Percentiles rank a stretch among this genome's conserved stretches.
Evolutionary conservation across 768 basidiomycete species (phyloP).

Genomic region (Lyophyllum shimeji): DNA sequence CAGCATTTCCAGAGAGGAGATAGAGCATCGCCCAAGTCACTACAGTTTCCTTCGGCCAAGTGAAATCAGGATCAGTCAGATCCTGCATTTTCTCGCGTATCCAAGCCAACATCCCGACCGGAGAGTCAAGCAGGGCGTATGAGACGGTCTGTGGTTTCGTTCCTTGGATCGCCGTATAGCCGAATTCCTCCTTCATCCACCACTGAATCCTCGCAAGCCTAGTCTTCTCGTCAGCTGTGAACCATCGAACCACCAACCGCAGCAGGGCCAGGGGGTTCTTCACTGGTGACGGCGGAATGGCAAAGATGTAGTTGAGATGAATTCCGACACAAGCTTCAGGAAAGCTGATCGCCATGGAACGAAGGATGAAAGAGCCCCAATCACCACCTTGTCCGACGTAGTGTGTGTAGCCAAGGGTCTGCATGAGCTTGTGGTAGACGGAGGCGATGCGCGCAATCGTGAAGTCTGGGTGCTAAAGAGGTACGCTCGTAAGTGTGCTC

Average conservation of each 20-base stretch:
- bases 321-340: constrained; percentile 26
- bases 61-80: constrained; percentile 16
- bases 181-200: constrained; percentile 30
- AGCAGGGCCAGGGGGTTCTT: constrained; percentile 20
- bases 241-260: constrained; percentile 25
- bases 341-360: constrained; percentile 24
- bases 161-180: constrained; percentile 36
- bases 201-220: constrained; percentile 25
- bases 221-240: constrained; percentile 23
- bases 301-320: constrained; percentile 27
- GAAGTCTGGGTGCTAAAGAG: background rate
- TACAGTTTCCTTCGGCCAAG: constrained; percentile 29
- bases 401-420: constrained; percentile 26
- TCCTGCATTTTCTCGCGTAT: constrained; percentile 35
- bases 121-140: constrained; percentile 49
- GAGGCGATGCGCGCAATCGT: background rate
- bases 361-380: constrained; percentile 30
- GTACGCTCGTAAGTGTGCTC: background rate
- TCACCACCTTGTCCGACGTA: constrained; percentile 34
- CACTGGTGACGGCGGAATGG: constrained; percentile 22
- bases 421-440: constrained; percentile 28
- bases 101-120: constrained; percentile 48
- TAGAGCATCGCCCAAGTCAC: constrained; percentile 41
- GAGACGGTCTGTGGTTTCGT: constrained; percentile 48
- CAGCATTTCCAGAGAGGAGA: constrained; percentile 31